Evolutionary conservation across 139 green algal species (phyloP).

Genomic region (Nannochloris sp.): DNA sequence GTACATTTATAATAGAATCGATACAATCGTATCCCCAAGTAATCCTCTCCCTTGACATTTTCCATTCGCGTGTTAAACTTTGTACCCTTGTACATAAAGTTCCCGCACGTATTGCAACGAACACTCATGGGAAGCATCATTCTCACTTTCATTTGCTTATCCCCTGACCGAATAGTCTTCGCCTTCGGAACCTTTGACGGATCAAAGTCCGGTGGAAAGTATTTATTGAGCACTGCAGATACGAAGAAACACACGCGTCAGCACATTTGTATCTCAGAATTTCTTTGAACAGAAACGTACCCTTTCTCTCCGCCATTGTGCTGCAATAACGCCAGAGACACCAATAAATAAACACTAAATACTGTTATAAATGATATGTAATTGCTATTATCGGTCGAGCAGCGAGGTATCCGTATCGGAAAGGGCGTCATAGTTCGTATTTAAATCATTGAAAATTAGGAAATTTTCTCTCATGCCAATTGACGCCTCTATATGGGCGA

Average conservation of each 20-base stretch:
- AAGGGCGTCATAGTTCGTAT: too few species aligned
- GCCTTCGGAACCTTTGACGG: constrained; percentile 69
- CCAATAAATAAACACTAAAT: too few species aligned
- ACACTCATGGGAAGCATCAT: constrained; percentile 98
- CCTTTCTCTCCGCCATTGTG: too few species aligned
- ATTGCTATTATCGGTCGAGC: too few species aligned
- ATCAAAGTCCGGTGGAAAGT: constrained; percentile 73
- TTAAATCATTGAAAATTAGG: too few species aligned
- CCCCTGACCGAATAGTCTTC: constrained; percentile 49
- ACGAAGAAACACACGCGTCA: not conserved
- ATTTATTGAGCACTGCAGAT: constrained; percentile 52
- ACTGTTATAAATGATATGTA: too few species aligned
- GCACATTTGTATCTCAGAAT: too few species aligned
- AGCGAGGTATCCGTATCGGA: too few species aligned
- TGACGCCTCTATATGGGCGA: too few species aligned
- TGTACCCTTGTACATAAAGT: constrained; percentile 98
- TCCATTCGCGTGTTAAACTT: constrained; percentile 99
- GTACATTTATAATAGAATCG: constrained; percentile 94
- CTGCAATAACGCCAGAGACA: too few species aligned
- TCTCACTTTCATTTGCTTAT: constrained; percentile 88
- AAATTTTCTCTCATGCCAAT: too few species aligned
- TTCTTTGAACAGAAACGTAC: too few species aligned
- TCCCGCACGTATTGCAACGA: constrained; percentile 89
- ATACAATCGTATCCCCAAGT: constrained; percentile 85
- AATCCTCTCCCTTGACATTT: constrained; percentile 81